Conservation (phyloP, 208 protist species). For the Leishmania turanica region DNA sequence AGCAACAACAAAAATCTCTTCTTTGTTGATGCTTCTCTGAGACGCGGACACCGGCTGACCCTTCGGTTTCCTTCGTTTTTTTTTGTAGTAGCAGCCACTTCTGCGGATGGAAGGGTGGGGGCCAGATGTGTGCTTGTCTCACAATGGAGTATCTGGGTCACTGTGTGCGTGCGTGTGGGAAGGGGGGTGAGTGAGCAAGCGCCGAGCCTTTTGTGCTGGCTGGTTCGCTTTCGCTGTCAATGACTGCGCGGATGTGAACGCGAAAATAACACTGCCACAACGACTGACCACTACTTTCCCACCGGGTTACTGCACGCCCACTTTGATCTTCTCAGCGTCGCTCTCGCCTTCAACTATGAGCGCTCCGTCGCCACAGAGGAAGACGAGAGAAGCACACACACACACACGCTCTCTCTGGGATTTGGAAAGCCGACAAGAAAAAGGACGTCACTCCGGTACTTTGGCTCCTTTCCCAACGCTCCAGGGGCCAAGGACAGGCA, state of each 20-base stretch:
- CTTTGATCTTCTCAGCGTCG: not conserved
- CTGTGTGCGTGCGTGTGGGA: not conserved
- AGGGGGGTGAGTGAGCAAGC: not conserved
- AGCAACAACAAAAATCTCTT: not conserved
- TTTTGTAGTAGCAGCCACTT: not conserved
- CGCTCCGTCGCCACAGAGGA: not conserved
- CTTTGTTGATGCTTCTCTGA: not conserved
- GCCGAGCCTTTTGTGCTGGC: not conserved
- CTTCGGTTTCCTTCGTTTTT: not conserved
- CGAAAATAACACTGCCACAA: not conserved
- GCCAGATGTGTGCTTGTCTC: not conserved
- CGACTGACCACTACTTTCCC: not conserved
- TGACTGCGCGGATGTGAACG: not conserved
- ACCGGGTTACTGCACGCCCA: not conserved
- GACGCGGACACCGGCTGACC: not conserved
- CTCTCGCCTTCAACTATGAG: not conserved
- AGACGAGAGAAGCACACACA: not conserved
- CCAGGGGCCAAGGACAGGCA: not conserved
- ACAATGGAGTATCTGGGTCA: not conserved
- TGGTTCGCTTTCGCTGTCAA: not conserved
- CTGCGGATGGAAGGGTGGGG: too few species aligned
- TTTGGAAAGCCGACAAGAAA: slow-evolving; percentile 6
- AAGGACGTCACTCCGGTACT: not conserved
- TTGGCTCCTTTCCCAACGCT: not conserved
- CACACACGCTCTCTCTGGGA: not conserved